Conservation (phyloP, 2,329 filamentous ascomycete species). For the Zymoseptoria brevis region DNA sequence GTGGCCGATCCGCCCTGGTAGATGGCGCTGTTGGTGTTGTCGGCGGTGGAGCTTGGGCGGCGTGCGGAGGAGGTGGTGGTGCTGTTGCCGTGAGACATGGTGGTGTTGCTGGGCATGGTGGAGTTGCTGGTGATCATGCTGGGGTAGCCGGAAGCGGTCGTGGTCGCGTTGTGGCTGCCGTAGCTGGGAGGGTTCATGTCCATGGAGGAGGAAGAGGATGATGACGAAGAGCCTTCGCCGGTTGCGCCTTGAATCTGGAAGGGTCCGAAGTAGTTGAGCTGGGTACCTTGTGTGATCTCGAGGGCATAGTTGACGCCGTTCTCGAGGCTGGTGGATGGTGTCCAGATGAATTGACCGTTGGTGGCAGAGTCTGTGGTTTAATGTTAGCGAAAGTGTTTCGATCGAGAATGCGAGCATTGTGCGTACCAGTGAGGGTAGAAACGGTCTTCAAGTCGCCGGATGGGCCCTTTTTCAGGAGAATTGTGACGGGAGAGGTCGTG, state of each 20-base stretch:
- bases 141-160: constrained; percentile 7
- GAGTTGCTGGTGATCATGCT: constrained; percentile 19
- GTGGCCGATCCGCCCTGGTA: constrained; percentile 12
- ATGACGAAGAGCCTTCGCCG: constrained; percentile 14
- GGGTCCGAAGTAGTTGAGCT: constrained; percentile 50
- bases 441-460: constrained; percentile 45
- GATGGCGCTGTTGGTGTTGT: constrained; percentile 8
- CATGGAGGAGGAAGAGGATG: constrained; percentile 21
- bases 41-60: constrained; percentile 8
- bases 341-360: constrained; percentile 40
- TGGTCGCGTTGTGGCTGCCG: constrained; percentile 11
- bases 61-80: constrained; percentile 20
- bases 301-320: constrained; percentile 49
- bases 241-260: constrained; percentile 39
- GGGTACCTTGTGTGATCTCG: constrained; percentile 46
- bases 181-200: constrained; percentile 2
- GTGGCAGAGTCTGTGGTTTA: constrained; percentile 5
- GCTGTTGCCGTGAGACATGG: constrained; percentile 10
- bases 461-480: constrained; percentile 49
- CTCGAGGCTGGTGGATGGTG: constrained; percentile 36
- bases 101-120: constrained; percentile 22
- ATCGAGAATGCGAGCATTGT: neutral
- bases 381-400: neutral
- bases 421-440: constrained; percentile 22
- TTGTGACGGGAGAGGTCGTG: constrained; percentile 39